Percentiles rank a stretch among this genome's conserved stretches.
phyloP scores from a whole-genome alignment of 2,329 filamentous ascomycete species.

The Hypoxylon sp. region DNA sequence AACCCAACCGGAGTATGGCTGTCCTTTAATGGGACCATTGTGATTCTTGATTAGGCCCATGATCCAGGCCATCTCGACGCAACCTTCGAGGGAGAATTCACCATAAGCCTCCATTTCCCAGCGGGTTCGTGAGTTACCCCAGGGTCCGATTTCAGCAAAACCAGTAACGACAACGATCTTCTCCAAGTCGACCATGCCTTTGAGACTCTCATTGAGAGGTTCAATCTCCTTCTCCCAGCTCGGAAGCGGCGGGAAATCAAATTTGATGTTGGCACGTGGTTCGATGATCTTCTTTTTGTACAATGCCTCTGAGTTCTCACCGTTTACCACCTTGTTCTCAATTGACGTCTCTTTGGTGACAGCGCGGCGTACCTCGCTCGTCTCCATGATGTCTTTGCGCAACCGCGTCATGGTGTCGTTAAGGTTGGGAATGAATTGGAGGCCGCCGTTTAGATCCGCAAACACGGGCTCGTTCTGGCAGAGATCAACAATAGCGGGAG shows the following conservation, averaged over 20 bases:
- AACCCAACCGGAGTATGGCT: conserved; percentile 96
- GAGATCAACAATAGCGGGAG: conserved; percentile 90
- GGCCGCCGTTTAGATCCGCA: conserved; percentile 95
- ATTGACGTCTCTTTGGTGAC: conserved; percentile 96
- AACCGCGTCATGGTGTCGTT: conserved; percentile 95
- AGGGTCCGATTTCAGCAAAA: conserved; percentile 95
- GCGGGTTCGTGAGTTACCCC: conserved; percentile 97
- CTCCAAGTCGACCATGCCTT: conserved; percentile 98
- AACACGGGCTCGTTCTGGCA: conserved; percentile 97
- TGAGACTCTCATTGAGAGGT: conserved; percentile 87
- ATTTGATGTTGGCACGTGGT: conserved; percentile 97
- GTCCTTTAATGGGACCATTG: conserved; percentile 95
- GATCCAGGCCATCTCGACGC: conserved; percentile 99
- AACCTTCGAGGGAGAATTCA: conserved; percentile 96
- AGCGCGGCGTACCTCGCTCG: conserved; percentile 90
- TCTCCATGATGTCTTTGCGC: conserved; percentile 94
- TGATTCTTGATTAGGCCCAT: conserved; percentile 99
- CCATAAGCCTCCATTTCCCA: conserved; percentile 99
- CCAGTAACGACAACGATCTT: conserved; percentile 98
- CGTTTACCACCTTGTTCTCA: conserved; percentile 97
- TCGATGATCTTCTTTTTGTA: conserved; percentile 96
- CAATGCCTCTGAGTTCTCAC: conserved; percentile 88
- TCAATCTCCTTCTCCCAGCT: conserved; percentile 93
- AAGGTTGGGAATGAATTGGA: conserved; percentile 96
- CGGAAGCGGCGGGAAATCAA: conserved; percentile 90